Conservation (phyloP, 177 flowering plant species). For the Vitis hybrid region DNA sequence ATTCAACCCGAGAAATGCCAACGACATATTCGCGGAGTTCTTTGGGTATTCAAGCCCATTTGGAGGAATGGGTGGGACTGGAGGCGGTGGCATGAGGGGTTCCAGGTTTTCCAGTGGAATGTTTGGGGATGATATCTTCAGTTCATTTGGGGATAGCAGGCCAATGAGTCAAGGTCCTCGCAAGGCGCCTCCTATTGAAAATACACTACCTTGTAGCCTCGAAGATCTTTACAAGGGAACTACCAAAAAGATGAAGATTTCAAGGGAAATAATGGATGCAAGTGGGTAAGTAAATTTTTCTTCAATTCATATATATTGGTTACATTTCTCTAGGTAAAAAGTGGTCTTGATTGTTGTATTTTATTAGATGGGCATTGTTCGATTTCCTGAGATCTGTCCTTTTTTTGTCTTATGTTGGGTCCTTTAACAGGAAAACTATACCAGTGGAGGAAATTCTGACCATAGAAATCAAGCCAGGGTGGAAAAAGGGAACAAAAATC, state of each 20-base stretch:
- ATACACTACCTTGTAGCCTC: slow-evolving; percentile 68
- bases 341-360: no score
- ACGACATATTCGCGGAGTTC: slow-evolving; percentile 82
- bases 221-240: slow-evolving; percentile 90
- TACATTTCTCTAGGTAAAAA: no score
- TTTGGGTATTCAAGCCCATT: slow-evolving; percentile 78
- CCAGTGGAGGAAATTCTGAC: slow-evolving; percentile 68
- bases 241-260: slow-evolving; percentile 90
- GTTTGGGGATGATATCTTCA: slow-evolving; percentile 71
- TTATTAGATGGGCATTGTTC: no score
- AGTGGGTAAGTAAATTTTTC: slow-evolving; percentile 62
- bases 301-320: not conserved
- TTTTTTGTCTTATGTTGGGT: not conserved
- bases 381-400: not conserved
- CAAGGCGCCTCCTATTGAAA: slow-evolving; percentile 76
- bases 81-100: slow-evolving; percentile 40
- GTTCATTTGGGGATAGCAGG: slow-evolving; percentile 54
- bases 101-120: slow-evolving; percentile 47
- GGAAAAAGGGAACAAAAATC: slow-evolving; percentile 86
- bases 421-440: slow-evolving; percentile 45
- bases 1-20: slow-evolving; percentile 75
- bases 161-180: slow-evolving; percentile 42
- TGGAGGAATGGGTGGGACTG: slow-evolving; percentile 57
- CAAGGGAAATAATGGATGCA: slow-evolving; percentile 67
- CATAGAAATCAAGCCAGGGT: slow-evolving; percentile 69